These are phyloP conservation scores for Penstemon davidsonii DNA, from an alignment of 257 asterid genomes.

Conservation along the genomic window DNA sequence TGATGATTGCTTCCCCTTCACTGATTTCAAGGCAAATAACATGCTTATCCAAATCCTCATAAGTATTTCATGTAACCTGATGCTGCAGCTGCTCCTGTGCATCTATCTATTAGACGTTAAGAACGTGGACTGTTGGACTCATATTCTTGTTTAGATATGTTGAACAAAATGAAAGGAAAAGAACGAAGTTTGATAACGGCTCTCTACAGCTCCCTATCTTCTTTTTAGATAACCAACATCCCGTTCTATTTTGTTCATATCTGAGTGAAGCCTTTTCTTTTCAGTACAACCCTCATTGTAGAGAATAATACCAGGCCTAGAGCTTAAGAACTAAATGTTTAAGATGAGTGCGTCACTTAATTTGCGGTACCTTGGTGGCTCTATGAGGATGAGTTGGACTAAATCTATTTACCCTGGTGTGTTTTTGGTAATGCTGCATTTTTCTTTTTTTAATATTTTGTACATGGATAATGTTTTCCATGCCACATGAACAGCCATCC, in stretches of 20 bases:
- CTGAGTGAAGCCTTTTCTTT: slow-evolving; percentile 8
- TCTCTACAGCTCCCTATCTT: neutral
- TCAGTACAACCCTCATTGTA: neutral
- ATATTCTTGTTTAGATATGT: neutral
- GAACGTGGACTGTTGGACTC: neutral
- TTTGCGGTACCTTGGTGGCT: neutral
- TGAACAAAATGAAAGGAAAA: slow-evolving; percentile 10
- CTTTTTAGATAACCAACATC: neutral
- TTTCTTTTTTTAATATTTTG: too few species aligned
- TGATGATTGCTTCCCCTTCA: slow-evolving; percentile 20
- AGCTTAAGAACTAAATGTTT: slow-evolving; percentile 4
- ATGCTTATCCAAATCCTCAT: slow-evolving; percentile 4
- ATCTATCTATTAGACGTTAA: slow-evolving; percentile 10
- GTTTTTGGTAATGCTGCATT: neutral
- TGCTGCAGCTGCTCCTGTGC: slow-evolving; percentile 6
- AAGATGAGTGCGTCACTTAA: neutral
- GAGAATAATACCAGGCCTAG: neutral
- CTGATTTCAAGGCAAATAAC: neutral
- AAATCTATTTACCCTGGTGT: neutral
- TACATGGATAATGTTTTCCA: neutral
- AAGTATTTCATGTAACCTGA: neutral
- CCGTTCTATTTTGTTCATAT: slow-evolving; percentile 9
- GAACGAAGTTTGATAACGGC: neutral
- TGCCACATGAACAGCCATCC: neutral
- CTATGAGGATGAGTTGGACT: neutral